Percentiles rank a stretch among this genome's conserved stretches.
phyloP scores from a whole-genome alignment of 1,284 basidiomycete genomes.

The Cryptococcus sp. region DNA sequence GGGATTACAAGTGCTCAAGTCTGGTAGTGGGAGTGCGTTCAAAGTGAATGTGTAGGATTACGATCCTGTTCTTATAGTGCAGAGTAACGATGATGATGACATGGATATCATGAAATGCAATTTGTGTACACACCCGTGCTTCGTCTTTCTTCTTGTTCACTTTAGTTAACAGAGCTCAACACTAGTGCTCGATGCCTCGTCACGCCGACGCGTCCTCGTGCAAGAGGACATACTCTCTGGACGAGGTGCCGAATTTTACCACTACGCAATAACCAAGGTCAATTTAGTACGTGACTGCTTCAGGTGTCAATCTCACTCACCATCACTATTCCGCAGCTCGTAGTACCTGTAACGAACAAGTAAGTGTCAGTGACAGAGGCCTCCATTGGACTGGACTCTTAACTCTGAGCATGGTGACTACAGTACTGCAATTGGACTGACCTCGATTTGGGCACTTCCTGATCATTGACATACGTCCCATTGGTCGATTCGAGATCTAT shows the following conservation, averaged over 20 bases:
- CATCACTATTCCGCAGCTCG: constrained; percentile 82
- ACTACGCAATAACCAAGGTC: constrained; percentile 58
- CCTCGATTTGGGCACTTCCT: constrained; percentile 77
- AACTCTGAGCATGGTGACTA: not conserved
- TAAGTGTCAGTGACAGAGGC: not conserved
- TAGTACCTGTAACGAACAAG: constrained; percentile 61
- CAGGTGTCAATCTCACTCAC: constrained; percentile 57
- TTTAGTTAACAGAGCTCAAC: too few species aligned
- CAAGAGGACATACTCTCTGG: constrained; percentile 82
- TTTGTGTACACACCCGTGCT: too few species aligned
- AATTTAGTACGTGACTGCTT: not conserved
- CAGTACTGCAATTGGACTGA: constrained; percentile 11
- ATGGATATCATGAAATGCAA: too few species aligned
- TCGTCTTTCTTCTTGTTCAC: too few species aligned
- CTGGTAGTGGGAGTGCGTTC: constrained; percentile 70
- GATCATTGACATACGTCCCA: constrained; percentile 86
- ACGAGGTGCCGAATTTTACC: constrained; percentile 85
- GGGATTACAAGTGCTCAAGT: constrained; percentile 67
- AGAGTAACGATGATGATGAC: too few species aligned
- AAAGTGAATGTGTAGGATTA: constrained; percentile 43
- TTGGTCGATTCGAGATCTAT: constrained; percentile 98
- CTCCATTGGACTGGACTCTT: not conserved
- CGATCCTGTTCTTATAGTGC: too few species aligned
- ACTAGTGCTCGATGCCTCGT: not conserved
- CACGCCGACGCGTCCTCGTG: constrained; percentile 65